phyloP scores from a whole-genome alignment of 345 rosid species.

The Brassica incana region DNA sequence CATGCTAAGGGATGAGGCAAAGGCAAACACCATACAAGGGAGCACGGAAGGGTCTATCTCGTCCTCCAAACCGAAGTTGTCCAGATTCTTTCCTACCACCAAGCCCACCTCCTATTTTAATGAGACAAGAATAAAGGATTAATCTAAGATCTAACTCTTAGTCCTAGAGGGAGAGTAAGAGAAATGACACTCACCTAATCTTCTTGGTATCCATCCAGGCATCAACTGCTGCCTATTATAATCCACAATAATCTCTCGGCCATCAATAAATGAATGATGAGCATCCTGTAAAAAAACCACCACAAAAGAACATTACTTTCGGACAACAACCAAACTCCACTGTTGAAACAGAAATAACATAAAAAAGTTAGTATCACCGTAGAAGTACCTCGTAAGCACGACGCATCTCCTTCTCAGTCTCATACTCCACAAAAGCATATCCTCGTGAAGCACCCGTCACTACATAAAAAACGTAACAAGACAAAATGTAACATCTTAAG shows the following conservation, averaged over 20 bases:
- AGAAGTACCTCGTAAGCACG: too few relatives aligned
- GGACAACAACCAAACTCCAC: too few relatives aligned
- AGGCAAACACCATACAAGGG: conserved; percentile 60
- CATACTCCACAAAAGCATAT: too few relatives aligned
- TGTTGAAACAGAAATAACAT: too few relatives aligned
- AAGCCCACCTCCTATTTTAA: conserved; percentile 78
- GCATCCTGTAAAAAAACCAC: conserved; percentile 36
- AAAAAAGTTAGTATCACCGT: too few relatives aligned
- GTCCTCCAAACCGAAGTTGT: conserved; percentile 95
- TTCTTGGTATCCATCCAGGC: conserved; percentile 59
- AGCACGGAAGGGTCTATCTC: conserved; percentile 97
- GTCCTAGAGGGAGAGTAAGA: neutral
- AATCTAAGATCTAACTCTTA: neutral
- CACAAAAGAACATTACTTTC: too few relatives aligned
- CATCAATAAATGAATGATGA: conserved; percentile 77
- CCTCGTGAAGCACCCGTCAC: too few relatives aligned
- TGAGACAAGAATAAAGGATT: conserved; percentile 4
- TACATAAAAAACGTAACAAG: too few relatives aligned
- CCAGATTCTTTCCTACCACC: conserved; percentile 96
- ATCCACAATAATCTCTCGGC: conserved; percentile 78
- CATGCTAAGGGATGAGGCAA: neutral
- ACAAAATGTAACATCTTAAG: neutral
- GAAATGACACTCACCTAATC: conserved; percentile 46
- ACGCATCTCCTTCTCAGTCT: too few relatives aligned
- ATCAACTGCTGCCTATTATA: conserved; percentile 81